A percentile compares a stretch with the other conserved stretches of the same genome.
These are phyloP conservation scores for Talaromyces amestolkiae DNA, from an alignment of 2,329 filamentous ascomycete species.

Conservation along the genomic window DNA sequence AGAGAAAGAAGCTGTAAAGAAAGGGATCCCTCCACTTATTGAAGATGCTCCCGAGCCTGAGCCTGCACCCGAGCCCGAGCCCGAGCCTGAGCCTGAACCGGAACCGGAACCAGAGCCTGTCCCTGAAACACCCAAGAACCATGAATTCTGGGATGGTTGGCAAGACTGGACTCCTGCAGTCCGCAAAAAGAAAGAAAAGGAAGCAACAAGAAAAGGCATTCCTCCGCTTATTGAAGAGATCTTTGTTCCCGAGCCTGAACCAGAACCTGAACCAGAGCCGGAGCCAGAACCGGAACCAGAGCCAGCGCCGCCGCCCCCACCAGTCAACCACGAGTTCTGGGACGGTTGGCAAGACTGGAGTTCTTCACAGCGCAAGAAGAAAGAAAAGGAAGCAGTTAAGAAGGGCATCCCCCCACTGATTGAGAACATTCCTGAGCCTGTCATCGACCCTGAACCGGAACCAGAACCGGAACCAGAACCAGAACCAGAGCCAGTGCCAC, in stretches of 20 bases:
- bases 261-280: conserved; percentile 8
- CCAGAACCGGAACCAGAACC: conserved; percentile 26
- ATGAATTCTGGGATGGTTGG: conserved; percentile 23
- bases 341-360: conserved; percentile 14
- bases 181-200: conserved; percentile 14
- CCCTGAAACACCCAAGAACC: conserved; percentile 25
- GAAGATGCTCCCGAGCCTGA: conserved; percentile 1
- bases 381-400: conserved; percentile 12
- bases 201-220: conserved; percentile 15
- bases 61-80: background rate
- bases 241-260: background rate
- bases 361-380: conserved; percentile 12
- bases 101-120: conserved; percentile 20
- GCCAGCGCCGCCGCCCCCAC: conserved; percentile 31
- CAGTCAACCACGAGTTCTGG: conserved; percentile 16
- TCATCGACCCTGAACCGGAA: conserved; percentile 29
- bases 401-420: conserved; percentile 17
- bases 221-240: conserved; percentile 6
- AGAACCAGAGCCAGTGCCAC: conserved; percentile 27
- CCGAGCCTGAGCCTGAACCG: conserved; percentile 24
- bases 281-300: conserved; percentile 30
- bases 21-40: conserved; percentile 12
- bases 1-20: conserved; percentile 13
- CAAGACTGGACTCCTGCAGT: background rate
- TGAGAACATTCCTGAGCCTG: conserved; percentile 29